Percentiles rank a stretch among this genome's conserved stretches.
Conservation (phyloP, 2,329 filamentous ascomycete genomes). For the Alternaria rosae region DNA sequence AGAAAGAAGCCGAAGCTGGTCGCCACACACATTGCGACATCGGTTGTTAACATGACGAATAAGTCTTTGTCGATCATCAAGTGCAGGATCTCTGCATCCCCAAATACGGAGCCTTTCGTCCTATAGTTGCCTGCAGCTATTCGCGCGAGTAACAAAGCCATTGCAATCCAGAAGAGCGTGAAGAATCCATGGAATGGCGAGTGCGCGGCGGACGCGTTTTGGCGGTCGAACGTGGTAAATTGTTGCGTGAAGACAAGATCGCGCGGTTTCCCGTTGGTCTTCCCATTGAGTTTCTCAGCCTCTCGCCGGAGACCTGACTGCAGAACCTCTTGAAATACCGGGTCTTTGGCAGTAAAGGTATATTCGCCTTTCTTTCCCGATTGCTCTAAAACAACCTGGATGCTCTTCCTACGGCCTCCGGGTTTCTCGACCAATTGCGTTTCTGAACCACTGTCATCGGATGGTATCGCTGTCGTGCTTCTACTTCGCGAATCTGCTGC, state of each 20-base stretch:
- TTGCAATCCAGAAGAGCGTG: constrained; percentile 77
- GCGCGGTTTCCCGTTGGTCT: constrained; percentile 53
- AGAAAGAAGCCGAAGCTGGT: constrained; percentile 72
- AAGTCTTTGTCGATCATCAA: constrained; percentile 69
- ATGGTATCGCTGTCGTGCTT: constrained; percentile 35
- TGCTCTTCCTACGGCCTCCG: constrained; percentile 47
- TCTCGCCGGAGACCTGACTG: constrained; percentile 54
- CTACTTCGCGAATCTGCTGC: constrained; percentile 44
- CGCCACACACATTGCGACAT: constrained; percentile 72
- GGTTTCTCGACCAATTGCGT: constrained; percentile 10
- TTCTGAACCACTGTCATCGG: constrained; percentile 32
- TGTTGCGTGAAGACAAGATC: constrained; percentile 75
- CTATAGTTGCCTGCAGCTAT: constrained; percentile 74
- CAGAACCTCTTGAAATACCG: constrained; percentile 57
- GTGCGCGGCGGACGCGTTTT: constrained; percentile 69
- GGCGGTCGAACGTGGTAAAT: constrained; percentile 77
- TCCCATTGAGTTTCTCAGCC: constrained; percentile 40
- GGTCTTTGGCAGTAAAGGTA: constrained; percentile 59
- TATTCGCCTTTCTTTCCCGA: constrained; percentile 57
- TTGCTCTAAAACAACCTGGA: constrained; percentile 58
- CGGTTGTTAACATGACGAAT: constrained; percentile 63
- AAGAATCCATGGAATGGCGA: constrained; percentile 83
- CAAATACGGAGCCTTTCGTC: constrained; percentile 72
- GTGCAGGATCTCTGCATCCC: constrained; percentile 74
- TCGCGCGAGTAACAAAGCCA: constrained; percentile 70